These are phyloP conservation scores for Lyophyllum atratum DNA, from an alignment of 768 basidiomycete species.

Conservation along the genomic window DNA sequence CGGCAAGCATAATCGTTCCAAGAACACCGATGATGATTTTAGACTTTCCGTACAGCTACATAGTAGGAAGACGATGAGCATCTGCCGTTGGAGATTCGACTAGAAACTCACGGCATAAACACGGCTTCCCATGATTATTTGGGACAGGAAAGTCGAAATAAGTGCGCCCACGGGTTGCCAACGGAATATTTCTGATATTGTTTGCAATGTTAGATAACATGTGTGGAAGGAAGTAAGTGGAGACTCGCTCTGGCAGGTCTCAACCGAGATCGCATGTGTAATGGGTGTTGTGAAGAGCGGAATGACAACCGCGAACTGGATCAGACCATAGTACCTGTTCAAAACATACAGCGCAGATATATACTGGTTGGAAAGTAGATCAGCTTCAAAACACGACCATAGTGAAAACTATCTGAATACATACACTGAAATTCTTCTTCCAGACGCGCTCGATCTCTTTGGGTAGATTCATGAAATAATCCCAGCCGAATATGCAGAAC, in stretches of 20 bases:
- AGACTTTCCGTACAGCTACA: constrained; percentile 20
- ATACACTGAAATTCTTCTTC: constrained; percentile 24
- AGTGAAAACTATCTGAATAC: not conserved
- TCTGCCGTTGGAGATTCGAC: not conserved
- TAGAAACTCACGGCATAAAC: constrained; percentile 22
- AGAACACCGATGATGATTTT: constrained; percentile 14
- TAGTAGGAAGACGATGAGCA: not conserved
- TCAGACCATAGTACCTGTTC: constrained; percentile 26
- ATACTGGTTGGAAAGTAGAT: constrained; percentile 10
- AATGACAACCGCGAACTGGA: constrained; percentile 18
- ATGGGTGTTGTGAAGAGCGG: constrained; percentile 17
- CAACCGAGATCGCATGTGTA: constrained; percentile 14
- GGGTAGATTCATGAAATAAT: constrained; percentile 26
- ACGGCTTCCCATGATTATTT: constrained; percentile 24
- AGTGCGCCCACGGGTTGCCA: constrained; percentile 26
- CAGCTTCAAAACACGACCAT: not conserved
- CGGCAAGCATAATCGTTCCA: constrained; percentile 9
- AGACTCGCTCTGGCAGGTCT: constrained; percentile 18
- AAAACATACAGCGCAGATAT: constrained; percentile 18
- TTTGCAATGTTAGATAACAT: not conserved
- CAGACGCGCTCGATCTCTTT: constrained; percentile 25
- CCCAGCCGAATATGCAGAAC: constrained; percentile 31
- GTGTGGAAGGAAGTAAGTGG: not conserved
- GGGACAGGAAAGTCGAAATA: constrained; percentile 25
- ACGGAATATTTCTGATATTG: constrained; percentile 19